Percentiles rank a stretch among this genome's conserved stretches.
phyloP scores from a whole-genome alignment of 129 eudicot genomes.

The Saposhnikovia divaricata region DNA sequence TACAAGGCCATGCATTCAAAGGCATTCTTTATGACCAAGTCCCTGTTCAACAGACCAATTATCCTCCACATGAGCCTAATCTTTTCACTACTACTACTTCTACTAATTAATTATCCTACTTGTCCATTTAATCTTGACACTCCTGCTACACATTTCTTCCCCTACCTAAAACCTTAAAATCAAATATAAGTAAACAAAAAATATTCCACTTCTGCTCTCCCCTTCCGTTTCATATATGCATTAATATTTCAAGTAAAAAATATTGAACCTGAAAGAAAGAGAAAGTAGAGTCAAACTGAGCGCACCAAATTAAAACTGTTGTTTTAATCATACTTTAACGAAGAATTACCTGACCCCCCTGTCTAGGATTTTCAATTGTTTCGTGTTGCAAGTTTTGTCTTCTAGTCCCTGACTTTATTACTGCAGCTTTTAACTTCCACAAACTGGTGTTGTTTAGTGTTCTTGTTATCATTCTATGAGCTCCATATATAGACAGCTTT shows the following conservation, averaged over 20 bases:
- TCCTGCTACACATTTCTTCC: conserved; percentile 34
- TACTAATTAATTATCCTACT: conserved; percentile 5
- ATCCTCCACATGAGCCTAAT: conserved; percentile 22
- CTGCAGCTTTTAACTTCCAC: not conserved
- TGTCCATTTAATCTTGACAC: conserved; percentile 21
- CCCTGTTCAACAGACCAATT: conserved; percentile 14
- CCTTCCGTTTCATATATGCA: not conserved
- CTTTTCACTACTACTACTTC: conserved; percentile 13
- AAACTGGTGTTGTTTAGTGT: not conserved
- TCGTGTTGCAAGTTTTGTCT: not conserved
- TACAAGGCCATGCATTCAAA: conserved; percentile 65
- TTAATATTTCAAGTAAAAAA: not conserved
- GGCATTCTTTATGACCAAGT: conserved; percentile 85
- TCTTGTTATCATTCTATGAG: not conserved
- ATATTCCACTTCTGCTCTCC: not conserved
- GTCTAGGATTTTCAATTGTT: not conserved
- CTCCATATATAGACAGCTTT: not conserved
- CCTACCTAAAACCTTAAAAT: conserved; percentile 29
- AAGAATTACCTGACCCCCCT: not conserved
- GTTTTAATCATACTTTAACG: not conserved
- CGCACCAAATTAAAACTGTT: not conserved
- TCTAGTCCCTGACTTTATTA: not conserved
- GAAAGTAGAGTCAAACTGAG: not conserved
- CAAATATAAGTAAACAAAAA: not conserved
- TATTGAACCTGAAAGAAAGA: not conserved